A percentile compares a stretch with the other conserved stretches of the same genome.
Evolutionary conservation across 179 eudicot genomes (phyloP).

Genomic region (Drosera spatulata): DNA sequence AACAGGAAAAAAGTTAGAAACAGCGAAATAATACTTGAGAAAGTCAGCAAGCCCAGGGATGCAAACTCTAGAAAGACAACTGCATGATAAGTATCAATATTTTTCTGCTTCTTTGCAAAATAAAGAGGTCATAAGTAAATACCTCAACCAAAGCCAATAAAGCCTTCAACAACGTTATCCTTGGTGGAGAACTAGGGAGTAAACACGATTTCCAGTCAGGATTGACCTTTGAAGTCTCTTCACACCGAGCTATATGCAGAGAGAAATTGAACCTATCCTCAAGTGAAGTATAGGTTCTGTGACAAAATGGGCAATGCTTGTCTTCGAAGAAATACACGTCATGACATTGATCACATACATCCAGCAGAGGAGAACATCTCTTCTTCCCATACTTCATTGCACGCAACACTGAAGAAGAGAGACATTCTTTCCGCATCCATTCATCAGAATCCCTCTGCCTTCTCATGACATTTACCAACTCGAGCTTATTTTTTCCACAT

Average conservation of each 20-base stretch:
- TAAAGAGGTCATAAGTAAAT: not conserved
- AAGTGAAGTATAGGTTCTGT: slow-evolving; percentile 20
- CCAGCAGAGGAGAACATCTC: slow-evolving; percentile 33
- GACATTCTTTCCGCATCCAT: slow-evolving; percentile 77
- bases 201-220: slow-evolving; percentile 11
- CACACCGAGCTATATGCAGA: slow-evolving; percentile 42
- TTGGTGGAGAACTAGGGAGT: slow-evolving; percentile 31
- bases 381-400: slow-evolving; percentile 50
- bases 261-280: slow-evolving; percentile 19
- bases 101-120: too few relatives aligned
- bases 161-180: slow-evolving; percentile 61
- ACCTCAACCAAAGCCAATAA: slow-evolving; percentile 61
- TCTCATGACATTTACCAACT: slow-evolving; percentile 25
- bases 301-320: slow-evolving; percentile 56
- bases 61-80: not conserved
- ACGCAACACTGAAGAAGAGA: slow-evolving; percentile 29
- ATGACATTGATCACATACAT: slow-evolving; percentile 46
- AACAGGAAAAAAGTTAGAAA: not conserved
- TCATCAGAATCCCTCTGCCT: slow-evolving; percentile 56
- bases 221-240: slow-evolving; percentile 27
- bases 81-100: too few relatives aligned
- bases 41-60: too few relatives aligned
- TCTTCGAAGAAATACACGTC: slow-evolving; percentile 38
- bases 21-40: too few relatives aligned
- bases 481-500: slow-evolving; percentile 38